Evolutionary conservation across 1,284 basidiomycete species (phyloP).

Genomic region (Puccinia brachypodii): DNA sequence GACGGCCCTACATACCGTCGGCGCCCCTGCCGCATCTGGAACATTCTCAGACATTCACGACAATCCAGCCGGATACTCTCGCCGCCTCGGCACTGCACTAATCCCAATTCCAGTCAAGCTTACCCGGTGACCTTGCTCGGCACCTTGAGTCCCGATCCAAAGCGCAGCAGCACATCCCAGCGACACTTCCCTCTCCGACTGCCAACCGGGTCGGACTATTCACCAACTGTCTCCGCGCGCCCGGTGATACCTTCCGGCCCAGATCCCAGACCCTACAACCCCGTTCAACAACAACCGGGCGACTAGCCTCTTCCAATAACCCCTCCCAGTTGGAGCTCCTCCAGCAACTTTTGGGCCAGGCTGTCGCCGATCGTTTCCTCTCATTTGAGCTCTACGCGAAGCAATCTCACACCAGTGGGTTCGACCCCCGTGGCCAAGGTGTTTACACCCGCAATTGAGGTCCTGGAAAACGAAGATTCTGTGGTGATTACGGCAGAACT

Average conservation of each 20-base stretch:
- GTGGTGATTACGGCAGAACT: conserved; percentile 22
- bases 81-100: neutral
- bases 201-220: too few relatives aligned
- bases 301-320: neutral
- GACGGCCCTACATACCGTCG: too few relatives aligned
- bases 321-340: conserved; percentile 16
- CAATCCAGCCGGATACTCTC: neutral
- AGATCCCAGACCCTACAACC: too few relatives aligned
- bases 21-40: neutral
- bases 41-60: neutral
- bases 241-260: too few relatives aligned
- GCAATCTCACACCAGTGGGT: neutral
- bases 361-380: conserved; percentile 19
- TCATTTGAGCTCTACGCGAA: neutral
- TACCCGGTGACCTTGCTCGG: too few relatives aligned
- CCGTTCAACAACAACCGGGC: too few relatives aligned
- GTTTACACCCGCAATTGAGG: conserved; percentile 13
- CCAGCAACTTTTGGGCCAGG: neutral
- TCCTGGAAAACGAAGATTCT: neutral
- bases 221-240: too few relatives aligned
- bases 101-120: neutral
- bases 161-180: too few relatives aligned
- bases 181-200: too few relatives aligned
- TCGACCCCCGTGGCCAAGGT: neutral
- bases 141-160: too few relatives aligned